These are phyloP conservation scores for Suhomyces coccinellae DNA, from an alignment of 1,139 yeast genomes.

Conservation along the genomic window DNA sequence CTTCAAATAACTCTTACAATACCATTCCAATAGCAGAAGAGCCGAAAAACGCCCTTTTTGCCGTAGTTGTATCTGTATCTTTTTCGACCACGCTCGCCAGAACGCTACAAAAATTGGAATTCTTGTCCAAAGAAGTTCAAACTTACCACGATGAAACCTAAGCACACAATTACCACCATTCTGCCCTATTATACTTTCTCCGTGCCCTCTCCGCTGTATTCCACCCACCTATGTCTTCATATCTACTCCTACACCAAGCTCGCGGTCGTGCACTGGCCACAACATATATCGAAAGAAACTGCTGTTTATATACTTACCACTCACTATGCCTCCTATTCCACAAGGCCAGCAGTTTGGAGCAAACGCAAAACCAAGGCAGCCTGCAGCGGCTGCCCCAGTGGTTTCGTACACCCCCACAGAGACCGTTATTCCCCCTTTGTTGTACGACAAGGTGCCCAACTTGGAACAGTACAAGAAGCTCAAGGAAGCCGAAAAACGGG, in stretches of 20 bases:
- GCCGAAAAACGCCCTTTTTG: too few relatives aligned
- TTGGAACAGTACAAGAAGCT: constrained; percentile 68
- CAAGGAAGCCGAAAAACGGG: constrained; percentile 71
- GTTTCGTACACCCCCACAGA: constrained; percentile 68
- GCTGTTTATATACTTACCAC: not conserved
- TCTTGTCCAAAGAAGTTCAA: too few relatives aligned
- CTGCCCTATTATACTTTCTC: not conserved
- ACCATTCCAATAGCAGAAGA: too few relatives aligned
- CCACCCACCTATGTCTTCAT: not conserved
- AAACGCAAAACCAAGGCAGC: constrained; percentile 31
- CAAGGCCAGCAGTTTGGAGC: constrained; percentile 11
- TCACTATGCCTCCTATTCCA: constrained; percentile 10
- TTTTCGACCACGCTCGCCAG: too few relatives aligned
- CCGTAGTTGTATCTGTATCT: too few relatives aligned
- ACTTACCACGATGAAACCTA: too few relatives aligned
- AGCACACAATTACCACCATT: too few relatives aligned
- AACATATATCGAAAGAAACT: not conserved
- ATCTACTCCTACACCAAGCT: not conserved
- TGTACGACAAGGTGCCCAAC: constrained; percentile 70
- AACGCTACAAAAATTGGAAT: too few relatives aligned
- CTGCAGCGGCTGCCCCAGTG: constrained; percentile 41
- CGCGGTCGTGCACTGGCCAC: constrained; percentile 1
- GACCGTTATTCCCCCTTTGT: constrained; percentile 58
- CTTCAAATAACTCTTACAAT: too few relatives aligned
- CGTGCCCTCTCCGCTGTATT: not conserved